Conservation (phyloP, 257 asterid genomes). For the Gynochthodes officinalis region DNA sequence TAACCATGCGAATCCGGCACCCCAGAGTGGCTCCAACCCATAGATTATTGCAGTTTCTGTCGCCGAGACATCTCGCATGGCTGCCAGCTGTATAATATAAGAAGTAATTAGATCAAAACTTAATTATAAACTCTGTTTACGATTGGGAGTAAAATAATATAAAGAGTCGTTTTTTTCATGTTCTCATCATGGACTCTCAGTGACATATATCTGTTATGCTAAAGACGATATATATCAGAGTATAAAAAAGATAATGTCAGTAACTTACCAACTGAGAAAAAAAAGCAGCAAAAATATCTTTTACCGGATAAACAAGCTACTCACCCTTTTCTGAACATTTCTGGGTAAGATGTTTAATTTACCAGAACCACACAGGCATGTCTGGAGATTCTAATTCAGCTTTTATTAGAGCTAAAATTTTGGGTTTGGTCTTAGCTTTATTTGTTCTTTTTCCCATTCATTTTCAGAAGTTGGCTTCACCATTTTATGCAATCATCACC, state of each 20-base stretch:
- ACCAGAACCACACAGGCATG: not conserved
- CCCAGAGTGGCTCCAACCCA: constrained; percentile 84
- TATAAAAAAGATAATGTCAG: not conserved
- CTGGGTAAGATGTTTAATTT: not conserved
- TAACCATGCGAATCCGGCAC: constrained; percentile 86
- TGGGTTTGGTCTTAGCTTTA: not conserved
- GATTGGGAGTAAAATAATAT: not conserved
- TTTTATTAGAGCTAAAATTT: not conserved
- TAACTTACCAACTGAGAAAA: not conserved
- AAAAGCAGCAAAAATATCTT: not conserved
- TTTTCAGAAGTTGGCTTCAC: not conserved
- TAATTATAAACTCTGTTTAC: not conserved
- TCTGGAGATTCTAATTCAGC: not conserved
- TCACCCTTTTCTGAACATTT: not conserved
- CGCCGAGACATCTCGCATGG: constrained; percentile 75
- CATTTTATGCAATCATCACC: not conserved
- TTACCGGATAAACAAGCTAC: not conserved
- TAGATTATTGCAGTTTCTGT: constrained; percentile 75
- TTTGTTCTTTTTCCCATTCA: not conserved
- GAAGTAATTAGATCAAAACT: not conserved
- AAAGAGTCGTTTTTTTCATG: not conserved
- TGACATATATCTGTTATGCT: not conserved
- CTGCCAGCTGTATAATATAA: constrained; percentile 41
- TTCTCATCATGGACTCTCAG: not conserved
- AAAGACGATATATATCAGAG: not conserved